Evolutionary conservation across 1,284 basidiomycete genomes (phyloP).

Genomic region (Moesziomyces parantarcticus): DNA sequence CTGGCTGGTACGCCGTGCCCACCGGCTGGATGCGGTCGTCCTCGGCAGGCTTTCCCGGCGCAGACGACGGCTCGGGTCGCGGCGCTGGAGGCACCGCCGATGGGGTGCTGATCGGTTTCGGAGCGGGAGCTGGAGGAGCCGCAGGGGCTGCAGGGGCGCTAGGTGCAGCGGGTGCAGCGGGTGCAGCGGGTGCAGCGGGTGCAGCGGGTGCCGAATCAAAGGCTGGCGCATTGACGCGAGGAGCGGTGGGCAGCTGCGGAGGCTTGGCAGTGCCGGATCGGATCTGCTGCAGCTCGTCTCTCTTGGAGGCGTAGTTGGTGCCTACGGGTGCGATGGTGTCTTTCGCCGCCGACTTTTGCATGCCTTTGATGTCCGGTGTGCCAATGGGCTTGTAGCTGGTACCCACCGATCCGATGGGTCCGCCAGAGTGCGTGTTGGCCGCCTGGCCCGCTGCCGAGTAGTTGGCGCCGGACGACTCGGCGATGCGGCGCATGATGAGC

Average conservation of each 20-base stretch:
- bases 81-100: slow-evolving; percentile 26
- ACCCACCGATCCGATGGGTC: slow-evolving; percentile 61
- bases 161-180: slow-evolving; percentile 1
- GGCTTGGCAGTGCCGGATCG: slow-evolving; percentile 43
- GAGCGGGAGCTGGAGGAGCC: slow-evolving; percentile 11
- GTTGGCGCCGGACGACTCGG: slow-evolving; percentile 90
- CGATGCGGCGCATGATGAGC: slow-evolving; percentile 79
- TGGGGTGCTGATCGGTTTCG: slow-evolving; percentile 15
- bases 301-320: slow-evolving; percentile 56
- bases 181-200: slow-evolving; percentile 13
- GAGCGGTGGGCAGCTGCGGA: slow-evolving; percentile 28
- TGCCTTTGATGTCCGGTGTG: slow-evolving; percentile 62
- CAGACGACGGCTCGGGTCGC: slow-evolving; percentile 19
- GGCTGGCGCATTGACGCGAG: slow-evolving; percentile 33
- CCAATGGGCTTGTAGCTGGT: slow-evolving; percentile 64
- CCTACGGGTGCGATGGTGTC: slow-evolving; percentile 63
- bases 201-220: slow-evolving; percentile 35
- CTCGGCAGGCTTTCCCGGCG: slow-evolving; percentile 55
- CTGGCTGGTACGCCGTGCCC: slow-evolving; percentile 64
- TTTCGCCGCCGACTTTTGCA: slow-evolving; percentile 56
- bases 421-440: slow-evolving; percentile 60
- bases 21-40: slow-evolving; percentile 65
- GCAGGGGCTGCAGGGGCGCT: slow-evolving; percentile 17
- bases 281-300: slow-evolving; percentile 61
- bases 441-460: slow-evolving; percentile 74